Base-by-base conservation (phyloP, 441 rosid species). In the Brassica hybrid region DNA sequence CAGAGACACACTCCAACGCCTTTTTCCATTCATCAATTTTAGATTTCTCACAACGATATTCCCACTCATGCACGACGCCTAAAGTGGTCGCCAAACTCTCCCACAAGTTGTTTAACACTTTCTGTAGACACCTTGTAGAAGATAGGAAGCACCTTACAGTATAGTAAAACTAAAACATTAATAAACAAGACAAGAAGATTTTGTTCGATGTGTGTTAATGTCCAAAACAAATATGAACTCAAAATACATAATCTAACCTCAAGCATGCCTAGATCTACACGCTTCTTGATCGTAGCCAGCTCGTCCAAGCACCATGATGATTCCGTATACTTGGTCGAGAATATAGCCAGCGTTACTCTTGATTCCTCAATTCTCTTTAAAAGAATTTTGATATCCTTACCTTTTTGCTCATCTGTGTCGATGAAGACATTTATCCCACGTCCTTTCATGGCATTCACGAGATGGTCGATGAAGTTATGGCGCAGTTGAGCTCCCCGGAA, bases 51-150 rank as follows among this genome's bases (percentile, higher is more conserved):
- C 3, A 7, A 2, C 19, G 11, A 52, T 16, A 52, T 16, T 52
- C 57, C 57, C 57, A 50, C 57, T 50, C 21, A n/a, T n/a, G n/a
- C n/a, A 14, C 21, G 19, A 52, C 21, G 58, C 58, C 21, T 16
- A 16, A 52, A 16, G 9, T 52, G 19, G 59, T 57, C 72, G 25
- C 77, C 72, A 23, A 74, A 74, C 3, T 57, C 72, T 36, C 77
- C 71, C 9, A 36, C 25, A 2, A 66, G 71, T 25, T 48, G n/a
- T 52, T 66, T 74, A 5, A 74, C 77, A 41, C 59, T 16, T n/a
- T 0, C 1, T 56, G 43, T 60, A 36, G 1, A n/a, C 61, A 73
- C 72, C 4, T 65, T 74, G 45, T 54, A 65, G 71, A 9, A 74
- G 56, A 74, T 74, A 7, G 77, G 50, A 25, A 59, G 80, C 11